phyloP scores from a whole-genome alignment of 192 early-diverging fungal species.

The Coemansia sp. region DNA sequence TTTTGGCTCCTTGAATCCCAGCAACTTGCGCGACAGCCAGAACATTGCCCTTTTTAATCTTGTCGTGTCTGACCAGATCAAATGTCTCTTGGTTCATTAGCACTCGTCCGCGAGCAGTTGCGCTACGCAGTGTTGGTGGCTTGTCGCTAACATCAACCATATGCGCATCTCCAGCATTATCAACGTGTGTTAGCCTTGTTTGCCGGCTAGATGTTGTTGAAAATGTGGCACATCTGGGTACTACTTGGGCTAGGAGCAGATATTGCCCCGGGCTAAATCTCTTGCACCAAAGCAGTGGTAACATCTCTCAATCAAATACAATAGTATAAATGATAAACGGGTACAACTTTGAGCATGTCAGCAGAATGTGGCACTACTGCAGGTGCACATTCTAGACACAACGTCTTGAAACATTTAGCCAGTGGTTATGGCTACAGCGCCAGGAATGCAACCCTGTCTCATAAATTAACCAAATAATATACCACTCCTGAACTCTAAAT shows the following conservation, averaged over 20 bases:
- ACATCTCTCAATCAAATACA: not conserved
- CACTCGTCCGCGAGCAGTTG: conserved; percentile 69
- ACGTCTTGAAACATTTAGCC: too few species aligned
- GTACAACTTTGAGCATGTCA: not conserved
- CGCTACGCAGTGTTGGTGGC: conserved; percentile 61
- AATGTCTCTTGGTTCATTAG: conserved; percentile 63
- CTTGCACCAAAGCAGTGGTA: not conserved
- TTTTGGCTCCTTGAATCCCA: conserved; percentile 88
- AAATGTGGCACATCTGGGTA: not conserved
- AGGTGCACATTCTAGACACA: too few species aligned
- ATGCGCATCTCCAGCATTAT: conserved; percentile 66
- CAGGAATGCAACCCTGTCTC: too few species aligned
- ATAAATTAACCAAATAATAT: too few species aligned
- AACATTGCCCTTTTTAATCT: conserved; percentile 84
- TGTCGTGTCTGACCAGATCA: conserved; percentile 59
- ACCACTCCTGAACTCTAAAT: not conserved
- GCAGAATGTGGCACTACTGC: too few species aligned
- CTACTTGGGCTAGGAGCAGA: not conserved
- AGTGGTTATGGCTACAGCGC: too few species aligned
- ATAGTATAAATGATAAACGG: not conserved
- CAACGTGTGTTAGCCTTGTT: conserved; percentile 67
- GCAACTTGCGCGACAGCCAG: conserved; percentile 82
- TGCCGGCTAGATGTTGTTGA: not conserved
- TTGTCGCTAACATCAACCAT: conserved; percentile 90
- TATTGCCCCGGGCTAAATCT: not conserved